A percentile compares a stretch with the other conserved stretches of the same genome.
These are phyloP conservation scores for Petunia secreta DNA, from an alignment of 257 asterid genomes.

Conservation along the genomic window DNA sequence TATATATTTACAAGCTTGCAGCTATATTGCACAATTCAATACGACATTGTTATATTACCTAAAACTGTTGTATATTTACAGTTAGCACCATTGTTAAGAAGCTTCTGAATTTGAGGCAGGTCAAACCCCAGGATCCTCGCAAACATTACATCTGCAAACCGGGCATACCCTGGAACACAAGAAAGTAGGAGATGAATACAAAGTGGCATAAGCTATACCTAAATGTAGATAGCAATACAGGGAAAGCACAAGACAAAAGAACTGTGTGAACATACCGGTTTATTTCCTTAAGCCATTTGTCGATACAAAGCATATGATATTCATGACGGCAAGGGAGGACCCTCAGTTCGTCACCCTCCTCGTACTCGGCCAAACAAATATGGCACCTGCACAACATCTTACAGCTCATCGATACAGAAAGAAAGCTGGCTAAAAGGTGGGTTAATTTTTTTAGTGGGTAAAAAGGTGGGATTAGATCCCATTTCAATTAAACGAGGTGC, in stretches of 20 bases:
- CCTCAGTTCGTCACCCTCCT: constrained; percentile 72
- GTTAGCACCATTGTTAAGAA: constrained; percentile 30
- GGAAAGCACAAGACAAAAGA: background rate
- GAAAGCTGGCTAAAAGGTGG: background rate
- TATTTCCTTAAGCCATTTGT: constrained; percentile 88
- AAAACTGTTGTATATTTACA: constrained; percentile 31
- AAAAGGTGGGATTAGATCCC: background rate
- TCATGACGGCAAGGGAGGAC: constrained; percentile 85
- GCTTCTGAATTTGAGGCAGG: constrained; percentile 41
- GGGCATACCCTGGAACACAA: constrained; percentile 74
- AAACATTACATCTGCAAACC: constrained; percentile 68
- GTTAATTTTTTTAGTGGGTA: too few species aligned
- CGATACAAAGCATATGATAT: constrained; percentile 66
- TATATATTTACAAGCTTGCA: background rate
- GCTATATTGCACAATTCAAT: background rate
- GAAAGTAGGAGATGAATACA: constrained; percentile 26
- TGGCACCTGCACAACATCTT: constrained; percentile 58
- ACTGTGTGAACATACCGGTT: constrained; percentile 51
- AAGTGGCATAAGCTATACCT: background rate
- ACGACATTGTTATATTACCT: background rate
- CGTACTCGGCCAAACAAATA: constrained; percentile 74
- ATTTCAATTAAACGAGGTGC: background rate
- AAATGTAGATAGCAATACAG: background rate
- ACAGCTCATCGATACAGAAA: background rate
- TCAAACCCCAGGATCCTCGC: constrained; percentile 53